Base-by-base conservation (phyloP, 805 yeast genomes). In the Sugiyamaella mastotermitis region DNA sequence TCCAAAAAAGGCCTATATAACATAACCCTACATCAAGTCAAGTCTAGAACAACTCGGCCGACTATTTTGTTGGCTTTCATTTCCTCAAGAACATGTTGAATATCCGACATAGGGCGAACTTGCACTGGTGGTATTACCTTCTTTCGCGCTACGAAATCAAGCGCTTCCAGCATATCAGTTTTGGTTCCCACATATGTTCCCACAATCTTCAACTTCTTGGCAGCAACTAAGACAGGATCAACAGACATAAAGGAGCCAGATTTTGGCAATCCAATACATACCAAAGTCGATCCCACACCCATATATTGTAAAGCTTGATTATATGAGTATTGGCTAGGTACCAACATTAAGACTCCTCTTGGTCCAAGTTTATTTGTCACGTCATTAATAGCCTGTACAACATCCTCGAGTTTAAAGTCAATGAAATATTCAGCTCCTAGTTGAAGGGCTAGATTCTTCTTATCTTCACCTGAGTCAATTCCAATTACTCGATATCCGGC, bases 171-270 rank as follows among this genome's bases (percentile, higher is more conserved):
- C 13, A 47, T 31, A 31, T 54, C 58, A 13, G 32, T 31, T 18
- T 56, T 31, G n/a, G 46, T 45, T 13, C 58, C 58, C 17, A 55
- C 43, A 31, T 46, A 23, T 18, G 54, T 38, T 8, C 57, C 58
- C 13, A 37, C 36, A 18, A 51, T 37, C 15, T 32, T 41, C 14
- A 49, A 15, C 19, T 31, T 34, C 18, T 33, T 41, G 27, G 41
- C 31, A 22, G 46, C 38, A n/a, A 47, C 13, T 11, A 23, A 15
- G n/a, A 37, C 20, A 11, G 53, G 55, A 4, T 25, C 32, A 9
- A 48, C 42, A 15, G 29, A n/a, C 10, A 28, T n/a, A 13, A 10
- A n/a, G 11, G 17, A n/a, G n/a, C 32, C 32, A 11, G 10, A 10
- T 13, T 28, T 28, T 11, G 34, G 34, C 9, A 31, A 8, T 14